Base-by-base conservation (phyloP, 257 asterid species). In the Solanum dulcamara region DNA sequence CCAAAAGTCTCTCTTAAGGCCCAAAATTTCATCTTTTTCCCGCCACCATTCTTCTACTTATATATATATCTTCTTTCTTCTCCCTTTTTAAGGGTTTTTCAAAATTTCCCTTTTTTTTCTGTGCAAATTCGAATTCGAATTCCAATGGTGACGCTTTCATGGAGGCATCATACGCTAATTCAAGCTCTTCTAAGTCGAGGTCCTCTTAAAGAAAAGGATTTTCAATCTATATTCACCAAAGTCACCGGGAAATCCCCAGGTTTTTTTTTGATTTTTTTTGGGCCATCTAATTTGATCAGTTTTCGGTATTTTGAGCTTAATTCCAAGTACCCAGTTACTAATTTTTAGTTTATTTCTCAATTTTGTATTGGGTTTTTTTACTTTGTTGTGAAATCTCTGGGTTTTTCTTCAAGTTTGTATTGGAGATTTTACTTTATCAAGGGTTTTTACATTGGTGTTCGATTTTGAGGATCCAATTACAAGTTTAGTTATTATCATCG, bases 181-280 rank as follows among this genome's bases (percentile, higher is more conserved):
- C 99, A 96, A 91, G 83, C 94, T 26, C 93, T 96, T 28, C 91
- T 94, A 51, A 92, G 97, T 14, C 92, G 94, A 4, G 99, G 99
- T 12, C 99, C 98, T 4, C 92, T 92, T 75, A 86, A 81, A 74
- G 94, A 93, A 85, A 72, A 86, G 28, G 94, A 91, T 8, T 92
- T 93, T 80, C 92, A 88, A 84, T 86, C 94, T 22, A 77, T 93
- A 83, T 92, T 94, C 91, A 83, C 89, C 62, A 90, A 88, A 13
- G 72, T 93, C 88, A 86, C 88, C 13, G 91, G 87, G 9, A 92
- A 90, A 90, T 59, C 90, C 57, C 84, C 94, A 90, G 98, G 99
- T 94, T 74, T 11, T 62, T 13, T 62, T 62, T 26, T 0, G 1
- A 13, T 11, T 24, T 1, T 83, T 64, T 68, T 13, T 2, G n/a